phyloP scores from a whole-genome alignment of 2,329 filamentous ascomycete genomes.

The Penicillium sp. region DNA sequence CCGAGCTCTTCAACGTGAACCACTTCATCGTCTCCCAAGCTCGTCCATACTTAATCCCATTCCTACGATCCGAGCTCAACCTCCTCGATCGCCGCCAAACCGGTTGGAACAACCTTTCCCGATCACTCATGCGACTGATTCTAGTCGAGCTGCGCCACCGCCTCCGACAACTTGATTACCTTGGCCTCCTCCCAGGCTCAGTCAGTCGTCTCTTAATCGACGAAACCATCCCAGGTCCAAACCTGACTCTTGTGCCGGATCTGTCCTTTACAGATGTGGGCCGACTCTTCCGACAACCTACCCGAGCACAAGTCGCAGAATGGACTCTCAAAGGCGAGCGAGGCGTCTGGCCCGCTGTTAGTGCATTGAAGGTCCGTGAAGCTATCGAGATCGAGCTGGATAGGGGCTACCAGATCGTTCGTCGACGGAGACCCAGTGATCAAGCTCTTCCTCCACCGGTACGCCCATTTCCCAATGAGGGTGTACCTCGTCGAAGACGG shows the following conservation, averaged over 20 bases:
- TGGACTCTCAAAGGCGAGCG: conserved; percentile 85
- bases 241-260: conserved; percentile 79
- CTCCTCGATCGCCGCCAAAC: conserved; percentile 64
- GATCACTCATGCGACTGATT: conserved; percentile 63
- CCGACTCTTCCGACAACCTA: conserved; percentile 79
- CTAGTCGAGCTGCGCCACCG: conserved; percentile 78
- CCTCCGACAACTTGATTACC: conserved; percentile 74
- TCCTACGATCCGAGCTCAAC: conserved; percentile 78
- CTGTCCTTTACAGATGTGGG: conserved; percentile 72
- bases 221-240: conserved; percentile 75
- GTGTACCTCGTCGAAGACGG: conserved; percentile 25
- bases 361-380: conserved; percentile 77
- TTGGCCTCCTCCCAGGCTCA: conserved; percentile 68
- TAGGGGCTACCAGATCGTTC: conserved; percentile 75
- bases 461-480: conserved; percentile 31
- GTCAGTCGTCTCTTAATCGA: conserved; percentile 78
- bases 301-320: conserved; percentile 70
- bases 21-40: conserved; percentile 95
- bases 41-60: conserved; percentile 83
- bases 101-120: conserved; percentile 59
- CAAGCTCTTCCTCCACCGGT: conserved; percentile 10
- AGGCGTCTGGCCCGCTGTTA: conserved; percentile 87
- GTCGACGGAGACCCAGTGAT: conserved; percentile 46
- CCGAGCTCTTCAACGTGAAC: conserved; percentile 87
- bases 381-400: conserved; percentile 87